Base-by-base conservation (phyloP, 768 basidiomycete genomes). In the Cystofilobasidium bisporidii region DNA sequence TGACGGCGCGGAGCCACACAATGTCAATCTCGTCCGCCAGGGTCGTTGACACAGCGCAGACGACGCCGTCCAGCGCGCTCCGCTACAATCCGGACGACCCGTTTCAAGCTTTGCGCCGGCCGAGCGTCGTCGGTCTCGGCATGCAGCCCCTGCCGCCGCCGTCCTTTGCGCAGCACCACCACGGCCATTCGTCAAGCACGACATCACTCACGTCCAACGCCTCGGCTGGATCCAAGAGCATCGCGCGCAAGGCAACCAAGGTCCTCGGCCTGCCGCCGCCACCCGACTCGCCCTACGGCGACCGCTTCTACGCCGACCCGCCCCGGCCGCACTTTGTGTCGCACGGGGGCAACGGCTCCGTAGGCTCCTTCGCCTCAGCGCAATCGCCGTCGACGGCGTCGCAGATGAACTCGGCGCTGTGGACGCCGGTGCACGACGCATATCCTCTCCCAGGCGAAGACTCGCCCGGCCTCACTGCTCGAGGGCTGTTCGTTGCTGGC, bases 231-330 rank as follows among this genome's bases (percentile, higher is more conserved):
- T 61, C 59, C 8, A 15, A 38, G 18, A 24, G 36, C 11, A 41
- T 61, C 36, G 20, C 59, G 6, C 33, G 33, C 36, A 61, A 61
- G 38, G 59, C 59, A 3, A 61, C 59, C 22, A 38, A 41, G 38
- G 4, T 61, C 59, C 59, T 61, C 40, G 59, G 59, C 24, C 32
- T 61, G 5, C 59, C 59, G 2, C 59, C 59, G 4, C 59, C 59
- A 3, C 59, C 59, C 20, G 38, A 18, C 32, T 61, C 59, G 5
- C 59, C 59, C n/a, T 40, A 41, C 15, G 18, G 22, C 38, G 18
- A 15, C 3, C 11, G n/a, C 6, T 61, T 61, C 38, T 15, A 33
- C 24, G 33, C 59, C 40, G 22, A 38, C 8, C 59, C 59, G 17
- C 59, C 59, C 6, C 32, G 38, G 24, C 59, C 59, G 8, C 22